Evolutionary conservation across 306 rosid species (phyloP).

Genomic region (Medicago ruthenica): DNA sequence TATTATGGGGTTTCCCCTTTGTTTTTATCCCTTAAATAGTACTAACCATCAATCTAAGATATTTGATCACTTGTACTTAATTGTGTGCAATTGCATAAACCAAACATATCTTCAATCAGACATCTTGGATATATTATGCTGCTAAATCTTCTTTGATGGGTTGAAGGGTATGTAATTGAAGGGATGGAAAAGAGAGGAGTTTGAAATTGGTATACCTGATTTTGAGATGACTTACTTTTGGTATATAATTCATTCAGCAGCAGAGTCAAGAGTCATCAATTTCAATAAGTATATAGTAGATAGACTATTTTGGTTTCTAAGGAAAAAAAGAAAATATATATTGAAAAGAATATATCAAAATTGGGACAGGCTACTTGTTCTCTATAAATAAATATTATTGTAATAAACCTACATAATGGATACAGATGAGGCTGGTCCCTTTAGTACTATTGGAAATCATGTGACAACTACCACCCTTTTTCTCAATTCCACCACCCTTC

Average conservation of each 20-base stretch:
- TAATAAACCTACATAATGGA: slow-evolving; percentile 58
- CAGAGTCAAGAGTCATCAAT: slow-evolving; percentile 45
- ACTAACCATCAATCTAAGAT: too few species aligned
- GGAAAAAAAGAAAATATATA: not conserved
- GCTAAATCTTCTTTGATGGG: too few species aligned
- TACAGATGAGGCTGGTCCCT: slow-evolving; percentile 60
- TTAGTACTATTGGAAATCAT: slow-evolving; percentile 67
- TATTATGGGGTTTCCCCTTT: too few species aligned
- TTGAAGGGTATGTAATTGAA: too few species aligned
- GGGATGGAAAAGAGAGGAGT: too few species aligned
- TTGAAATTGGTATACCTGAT: too few species aligned
- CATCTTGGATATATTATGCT: too few species aligned
- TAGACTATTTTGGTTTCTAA: slow-evolving; percentile 28
- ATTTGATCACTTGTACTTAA: too few species aligned
- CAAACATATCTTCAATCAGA: too few species aligned
- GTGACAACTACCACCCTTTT: slow-evolving; percentile 54
- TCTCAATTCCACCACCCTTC: not conserved
- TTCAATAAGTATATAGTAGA: slow-evolving; percentile 28
- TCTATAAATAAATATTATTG: slow-evolving; percentile 45
- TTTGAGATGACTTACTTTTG: not conserved
- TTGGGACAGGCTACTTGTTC: slow-evolving; percentile 54
- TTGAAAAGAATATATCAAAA: slow-evolving; percentile 39
- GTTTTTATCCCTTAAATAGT: too few species aligned
- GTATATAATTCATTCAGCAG: slow-evolving; percentile 15
- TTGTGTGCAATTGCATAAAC: too few species aligned